These are phyloP conservation scores for Fraxinus quadrangulata DNA, from an alignment of 257 asterid species.

Conservation along the genomic window DNA sequence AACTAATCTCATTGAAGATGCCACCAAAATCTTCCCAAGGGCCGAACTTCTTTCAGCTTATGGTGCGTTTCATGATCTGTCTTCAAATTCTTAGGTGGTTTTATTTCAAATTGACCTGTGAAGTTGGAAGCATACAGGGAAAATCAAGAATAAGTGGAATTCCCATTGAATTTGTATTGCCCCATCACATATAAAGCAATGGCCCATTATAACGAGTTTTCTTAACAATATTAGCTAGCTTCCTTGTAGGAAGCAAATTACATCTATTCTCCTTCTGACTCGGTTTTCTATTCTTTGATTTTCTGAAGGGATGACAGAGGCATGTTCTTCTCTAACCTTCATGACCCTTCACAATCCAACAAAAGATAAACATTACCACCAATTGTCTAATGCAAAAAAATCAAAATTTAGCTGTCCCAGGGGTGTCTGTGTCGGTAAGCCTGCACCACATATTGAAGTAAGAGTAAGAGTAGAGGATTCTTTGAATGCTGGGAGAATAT, in stretches of 20 bases:
- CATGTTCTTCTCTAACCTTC: conserved; percentile 91
- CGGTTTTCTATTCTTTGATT: conserved; percentile 2
- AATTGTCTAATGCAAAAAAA: conserved; percentile 22
- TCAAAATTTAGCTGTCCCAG: conserved; percentile 33
- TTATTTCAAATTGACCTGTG: background rate
- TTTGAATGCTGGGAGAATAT: conserved; percentile 52
- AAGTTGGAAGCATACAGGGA: background rate
- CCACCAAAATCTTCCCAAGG: conserved; percentile 56
- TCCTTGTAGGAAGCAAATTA: background rate
- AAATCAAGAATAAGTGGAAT: background rate
- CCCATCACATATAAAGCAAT: background rate
- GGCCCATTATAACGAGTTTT: background rate
- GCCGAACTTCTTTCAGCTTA: conserved; percentile 79
- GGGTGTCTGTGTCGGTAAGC: conserved; percentile 73
- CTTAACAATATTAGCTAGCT: background rate
- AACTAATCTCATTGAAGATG: conserved; percentile 44
- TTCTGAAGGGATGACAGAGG: conserved; percentile 83
- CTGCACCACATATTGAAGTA: conserved; percentile 80
- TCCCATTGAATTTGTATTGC: background rate
- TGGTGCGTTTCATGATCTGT: conserved; percentile 44
- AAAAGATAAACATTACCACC: conserved; percentile 25
- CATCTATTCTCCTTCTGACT: conserved; percentile 3
- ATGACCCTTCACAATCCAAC: conserved; percentile 69
- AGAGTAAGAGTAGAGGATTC: conserved; percentile 44
- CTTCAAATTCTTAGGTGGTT: background rate